phyloP scores from a whole-genome alignment of 2,329 filamentous ascomycete species.

The Chrysoporthe deuterocubensis region DNA sequence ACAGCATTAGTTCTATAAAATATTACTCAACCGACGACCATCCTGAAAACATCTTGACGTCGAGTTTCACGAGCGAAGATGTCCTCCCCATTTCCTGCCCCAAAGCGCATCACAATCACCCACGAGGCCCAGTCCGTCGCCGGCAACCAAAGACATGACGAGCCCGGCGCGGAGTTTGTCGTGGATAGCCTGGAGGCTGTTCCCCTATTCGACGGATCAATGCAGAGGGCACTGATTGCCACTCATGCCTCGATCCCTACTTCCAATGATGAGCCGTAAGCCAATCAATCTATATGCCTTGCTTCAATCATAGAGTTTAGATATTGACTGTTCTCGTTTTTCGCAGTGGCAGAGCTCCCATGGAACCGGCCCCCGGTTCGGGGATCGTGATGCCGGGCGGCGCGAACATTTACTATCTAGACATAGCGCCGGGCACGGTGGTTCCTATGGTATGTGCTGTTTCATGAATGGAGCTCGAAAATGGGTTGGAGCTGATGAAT shows the following conservation, averaged over 20 bases:
- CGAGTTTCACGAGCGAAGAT: background rate
- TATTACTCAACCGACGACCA: background rate
- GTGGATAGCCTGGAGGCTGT: conserved; percentile 1
- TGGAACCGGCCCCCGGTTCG: conserved; percentile 36
- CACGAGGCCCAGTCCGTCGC: background rate
- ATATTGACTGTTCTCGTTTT: background rate
- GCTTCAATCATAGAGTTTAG: background rate
- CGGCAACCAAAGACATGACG: background rate
- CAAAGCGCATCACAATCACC: conserved; percentile 14
- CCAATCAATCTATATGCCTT: conserved; percentile 28
- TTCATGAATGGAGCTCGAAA: background rate
- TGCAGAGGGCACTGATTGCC: conserved; percentile 16
- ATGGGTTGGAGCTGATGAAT: background rate
- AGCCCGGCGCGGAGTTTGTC: conserved; percentile 18
- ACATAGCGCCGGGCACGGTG: conserved; percentile 36
- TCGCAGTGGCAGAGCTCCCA: conserved; percentile 18
- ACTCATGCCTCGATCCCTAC: conserved; percentile 16
- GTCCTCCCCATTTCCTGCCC: conserved; percentile 15
- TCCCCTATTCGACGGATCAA: conserved; percentile 8
- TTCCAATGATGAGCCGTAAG: conserved; percentile 30
- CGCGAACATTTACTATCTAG: conserved; percentile 38
- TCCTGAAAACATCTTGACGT: background rate
- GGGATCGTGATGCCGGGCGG: conserved; percentile 40
- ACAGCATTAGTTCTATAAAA: background rate
- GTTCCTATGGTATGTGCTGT: conserved; percentile 33